phyloP scores from a whole-genome alignment of 345 rosid species.

The Litchi chinensis region DNA sequence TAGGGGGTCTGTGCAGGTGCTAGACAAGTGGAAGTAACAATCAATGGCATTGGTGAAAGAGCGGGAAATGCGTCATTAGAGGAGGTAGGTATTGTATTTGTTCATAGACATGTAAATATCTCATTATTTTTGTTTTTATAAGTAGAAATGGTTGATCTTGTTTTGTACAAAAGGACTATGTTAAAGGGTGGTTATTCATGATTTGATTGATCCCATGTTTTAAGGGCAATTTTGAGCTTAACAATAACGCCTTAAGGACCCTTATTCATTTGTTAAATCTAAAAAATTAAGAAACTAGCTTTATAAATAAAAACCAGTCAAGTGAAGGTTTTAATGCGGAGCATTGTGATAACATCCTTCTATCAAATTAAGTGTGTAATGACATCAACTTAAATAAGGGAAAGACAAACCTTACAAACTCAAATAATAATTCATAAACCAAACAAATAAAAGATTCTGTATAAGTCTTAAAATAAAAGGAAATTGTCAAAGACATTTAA shows the following conservation, averaged over 20 bases:
- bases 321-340: not conserved
- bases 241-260: not conserved
- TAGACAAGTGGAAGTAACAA: slow-evolving; percentile 92
- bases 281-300: too few relatives aligned
- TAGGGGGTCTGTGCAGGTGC: slow-evolving; percentile 95
- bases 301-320: not conserved
- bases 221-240: not conserved
- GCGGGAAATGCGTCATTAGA: slow-evolving; percentile 99
- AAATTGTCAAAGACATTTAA: too few relatives aligned
- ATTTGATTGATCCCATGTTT: not conserved
- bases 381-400: too few relatives aligned
- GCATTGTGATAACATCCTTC: not conserved
- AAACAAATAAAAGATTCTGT: too few relatives aligned
- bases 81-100: slow-evolving; percentile 55
- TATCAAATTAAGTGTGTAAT: too few relatives aligned
- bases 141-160: not conserved
- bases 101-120: not conserved
- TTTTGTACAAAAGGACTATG: not conserved
- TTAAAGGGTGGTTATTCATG: not conserved
- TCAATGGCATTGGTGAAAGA: slow-evolving; percentile 98
- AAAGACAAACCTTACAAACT: too few relatives aligned
- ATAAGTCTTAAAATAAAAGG: too few relatives aligned
- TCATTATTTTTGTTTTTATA: not conserved
- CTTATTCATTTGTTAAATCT: too few relatives aligned
- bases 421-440: too few relatives aligned